Evolutionary conservation across 345 rosid genomes (phyloP).

Genomic region (Pugionium cornutum): DNA sequence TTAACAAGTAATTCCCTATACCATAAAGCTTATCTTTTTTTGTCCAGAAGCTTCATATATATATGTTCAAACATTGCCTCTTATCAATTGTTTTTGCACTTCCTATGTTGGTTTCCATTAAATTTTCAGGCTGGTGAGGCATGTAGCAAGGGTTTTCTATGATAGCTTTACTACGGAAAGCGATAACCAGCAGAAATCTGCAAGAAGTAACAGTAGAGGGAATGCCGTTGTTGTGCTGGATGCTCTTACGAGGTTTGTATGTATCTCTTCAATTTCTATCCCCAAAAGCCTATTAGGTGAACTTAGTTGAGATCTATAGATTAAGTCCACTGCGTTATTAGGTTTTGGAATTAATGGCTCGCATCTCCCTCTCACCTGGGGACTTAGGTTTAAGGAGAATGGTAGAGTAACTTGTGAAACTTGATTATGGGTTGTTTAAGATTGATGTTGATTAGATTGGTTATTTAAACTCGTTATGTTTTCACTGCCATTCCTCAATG

Average conservation of each 20-base stretch:
- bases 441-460: conserved; percentile 2
- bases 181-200: conserved; percentile 75
- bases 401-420: conserved; percentile 11
- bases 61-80: background rate
- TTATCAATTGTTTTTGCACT: conserved; percentile 2
- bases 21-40: background rate
- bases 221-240: conserved; percentile 84
- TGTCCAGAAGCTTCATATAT: background rate
- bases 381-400: background rate
- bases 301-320: background rate
- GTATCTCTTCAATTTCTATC: conserved; percentile 5
- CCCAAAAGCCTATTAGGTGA: background rate
- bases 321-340: background rate
- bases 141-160: conserved; percentile 77
- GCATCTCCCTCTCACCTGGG: conserved; percentile 1
- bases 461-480: conserved; percentile 7
- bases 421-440: conserved; percentile 11
- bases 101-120: background rate
- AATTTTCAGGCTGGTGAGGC: conserved; percentile 65
- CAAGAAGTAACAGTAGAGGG: conserved; percentile 71
- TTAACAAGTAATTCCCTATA: conserved; percentile 32
- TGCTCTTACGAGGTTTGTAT: conserved; percentile 62
- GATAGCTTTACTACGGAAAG: conserved; percentile 71
- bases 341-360: conserved; percentile 10
- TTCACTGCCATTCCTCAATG: background rate